Evolutionary conservation across 805 yeast genomes (phyloP), one percentile per base, ranked within the genome.

Genomic region (Candida xiaguanensis): DNA sequence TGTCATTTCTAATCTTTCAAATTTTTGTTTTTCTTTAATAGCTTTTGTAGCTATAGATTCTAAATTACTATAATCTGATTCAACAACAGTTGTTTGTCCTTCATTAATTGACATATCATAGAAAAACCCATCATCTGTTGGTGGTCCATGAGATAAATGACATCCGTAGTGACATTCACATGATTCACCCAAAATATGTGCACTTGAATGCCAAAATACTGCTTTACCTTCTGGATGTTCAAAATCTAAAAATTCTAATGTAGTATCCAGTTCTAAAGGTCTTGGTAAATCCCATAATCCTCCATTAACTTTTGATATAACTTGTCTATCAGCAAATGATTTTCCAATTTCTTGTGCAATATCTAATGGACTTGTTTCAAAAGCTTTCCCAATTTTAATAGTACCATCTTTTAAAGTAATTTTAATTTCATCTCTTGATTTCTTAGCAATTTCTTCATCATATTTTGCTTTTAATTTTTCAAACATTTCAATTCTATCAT

Each of bases 131-230:
- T 91, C 98, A 40, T 83, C 88, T 44, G 96, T 91, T 62, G 99
- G 99, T 23, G 99, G 99, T 50, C 99, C 99, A 46, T 65, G 62
- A 22, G 73, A 67, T 49, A 93, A 79, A 62, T 91, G 96, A 49
- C 95, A 95, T 51, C 97, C 98, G 61, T 83, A 73, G 64, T 88
- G 93, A 63, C 96, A 84, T 70, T 93, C 99, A 72, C 96, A 85
- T 35, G 97, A 91, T 72, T 93, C 99, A 67, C 99, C 99, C 53
- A 93, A 72, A 40, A 93, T 91, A 67, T 93, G 99, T 38, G 99
- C 99, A 50, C 96, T 85, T 2, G 99, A 93, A 65, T 93, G 99
- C 99, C 99, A 93, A 70, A 93, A 93, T 25, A 91, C 98, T 49
- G 81, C 80, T 61, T 83, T 87, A 65, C 98, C 99, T 57, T 90